Evolutionary conservation across 2,329 filamentous ascomycete genomes (phyloP).

Genomic region (Dactylella cylindrospora): DNA sequence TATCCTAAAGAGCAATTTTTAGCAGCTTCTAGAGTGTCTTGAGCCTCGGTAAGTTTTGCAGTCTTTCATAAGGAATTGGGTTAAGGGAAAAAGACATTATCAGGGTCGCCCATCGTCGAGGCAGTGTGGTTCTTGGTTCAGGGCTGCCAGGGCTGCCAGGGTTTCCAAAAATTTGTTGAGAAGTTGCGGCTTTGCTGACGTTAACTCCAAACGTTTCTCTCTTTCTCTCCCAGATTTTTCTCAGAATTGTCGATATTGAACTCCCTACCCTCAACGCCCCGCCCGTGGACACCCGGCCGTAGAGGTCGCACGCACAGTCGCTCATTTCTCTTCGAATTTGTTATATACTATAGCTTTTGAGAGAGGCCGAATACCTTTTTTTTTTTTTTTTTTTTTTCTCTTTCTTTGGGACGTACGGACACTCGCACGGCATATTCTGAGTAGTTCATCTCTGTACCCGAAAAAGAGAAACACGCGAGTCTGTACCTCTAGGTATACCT

Average conservation of each 20-base stretch:
- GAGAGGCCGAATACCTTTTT: too few species aligned
- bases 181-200: conserved; percentile 37
- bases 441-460: not conserved
- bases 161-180: conserved; percentile 31
- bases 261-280: conserved; percentile 12
- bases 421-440: conserved; percentile 1
- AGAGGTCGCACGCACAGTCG: too few species aligned
- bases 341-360: too few species aligned
- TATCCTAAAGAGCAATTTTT: not conserved
- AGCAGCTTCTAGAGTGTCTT: not conserved
- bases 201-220: too few species aligned
- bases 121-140: conserved; percentile 6
- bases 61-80: conserved; percentile 3
- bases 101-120: too few species aligned
- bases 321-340: too few species aligned
- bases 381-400: too few species aligned
- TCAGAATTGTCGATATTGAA: conserved; percentile 7
- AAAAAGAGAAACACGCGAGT: conserved; percentile 7
- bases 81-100: too few species aligned
- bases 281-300: conserved; percentile 20
- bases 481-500: conserved; percentile 3
- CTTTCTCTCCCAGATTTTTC: not conserved
- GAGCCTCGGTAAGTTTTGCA: conserved; percentile 26
- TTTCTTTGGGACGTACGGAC: too few species aligned
- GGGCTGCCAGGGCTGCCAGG: conserved; percentile 17